Percentiles rank a stretch among this genome's conserved stretches.
phyloP scores from a whole-genome alignment of 768 basidiomycete species.

The Pleurotus ostreatus region DNA sequence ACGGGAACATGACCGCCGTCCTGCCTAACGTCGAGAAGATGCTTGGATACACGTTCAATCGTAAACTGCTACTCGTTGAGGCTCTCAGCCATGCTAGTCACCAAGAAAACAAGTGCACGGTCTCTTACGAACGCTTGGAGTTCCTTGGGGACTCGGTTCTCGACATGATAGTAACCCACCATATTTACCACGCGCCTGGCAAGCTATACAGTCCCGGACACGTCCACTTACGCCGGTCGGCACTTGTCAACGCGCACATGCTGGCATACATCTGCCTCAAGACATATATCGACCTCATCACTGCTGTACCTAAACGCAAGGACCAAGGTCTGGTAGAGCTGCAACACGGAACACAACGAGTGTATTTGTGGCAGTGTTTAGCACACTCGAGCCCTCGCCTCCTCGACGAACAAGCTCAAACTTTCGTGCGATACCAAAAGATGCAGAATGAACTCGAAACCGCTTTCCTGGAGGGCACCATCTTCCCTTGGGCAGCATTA shows the following conservation, averaged over 20 bases:
- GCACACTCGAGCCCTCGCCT: constrained; percentile 61
- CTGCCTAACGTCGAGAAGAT: constrained; percentile 57
- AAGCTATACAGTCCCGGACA: constrained; percentile 69
- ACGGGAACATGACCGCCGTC: constrained; percentile 42
- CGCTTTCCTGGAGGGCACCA: constrained; percentile 34
- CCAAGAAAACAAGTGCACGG: constrained; percentile 50
- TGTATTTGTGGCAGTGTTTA: constrained; percentile 65
- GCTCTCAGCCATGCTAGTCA: constrained; percentile 73
- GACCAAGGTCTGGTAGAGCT: constrained; percentile 26
- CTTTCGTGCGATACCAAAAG: constrained; percentile 48
- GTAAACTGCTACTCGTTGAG: constrained; percentile 63
- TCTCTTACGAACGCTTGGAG: constrained; percentile 78
- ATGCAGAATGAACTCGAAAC: constrained; percentile 44
- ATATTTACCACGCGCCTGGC: constrained; percentile 59
- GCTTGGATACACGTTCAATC: constrained; percentile 62
- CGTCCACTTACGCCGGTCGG: constrained; percentile 62
- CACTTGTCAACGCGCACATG: constrained; percentile 71
- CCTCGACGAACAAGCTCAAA: constrained; percentile 58
- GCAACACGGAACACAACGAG: constrained; percentile 35
- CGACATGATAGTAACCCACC: constrained; percentile 72
- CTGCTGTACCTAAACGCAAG: constrained; percentile 46
- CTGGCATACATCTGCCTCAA: constrained; percentile 67
- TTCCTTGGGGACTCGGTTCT: constrained; percentile 75
- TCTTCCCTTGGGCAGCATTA: constrained; percentile 73
- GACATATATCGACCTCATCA: constrained; percentile 34